Base-by-base conservation (phyloP, 31 red algal species). In the Odonthalia washingtoniensis region DNA sequence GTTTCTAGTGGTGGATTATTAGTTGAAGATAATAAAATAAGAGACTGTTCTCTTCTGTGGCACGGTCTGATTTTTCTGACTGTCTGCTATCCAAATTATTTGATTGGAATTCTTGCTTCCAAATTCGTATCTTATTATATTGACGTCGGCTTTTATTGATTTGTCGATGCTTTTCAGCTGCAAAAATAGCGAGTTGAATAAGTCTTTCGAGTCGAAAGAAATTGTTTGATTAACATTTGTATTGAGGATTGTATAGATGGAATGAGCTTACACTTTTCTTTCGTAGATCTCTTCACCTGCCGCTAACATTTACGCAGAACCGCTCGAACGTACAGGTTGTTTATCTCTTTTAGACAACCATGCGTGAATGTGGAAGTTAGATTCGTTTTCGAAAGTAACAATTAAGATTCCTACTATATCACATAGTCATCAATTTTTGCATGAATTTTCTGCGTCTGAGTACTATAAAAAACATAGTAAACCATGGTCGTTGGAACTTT, bases 131-230 rank as follows among this genome's bases (percentile, higher is more conserved):
- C 6, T 12, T 12, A 12, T 30, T 18, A 70, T 26, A 70, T 36
- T 30, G 12, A 70, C 27, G 27, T 70, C 66, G n/a, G 14, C 9
- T 6, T 26, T 6, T 18, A 70, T 70, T 18, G 66, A 70, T 6
- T 26, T 6, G 66, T 70, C 9, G 66, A 36, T 36, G 16, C 14
- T 9, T 9, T 70, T 12, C 16, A 6, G 66, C 12, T 28, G 33
- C 9, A 26, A 18, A 21, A 26, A 21, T 30, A 70, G 33, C 6
- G 66, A 18, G 9, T 6, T 36, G 66, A 18, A 70, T 12, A 70
- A 30, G 28, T 70, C 33, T 70, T 70, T 70, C 6, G 66, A 70
- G 28, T 70, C 66, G 28, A 70, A 6, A 28, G 28, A 9, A 70
- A 70, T 70, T 9, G 28, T 33, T 6, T 18, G 66, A 28, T 70